These are phyloP conservation scores for Rubia balearica DNA, from an alignment of 305 asterid species.

Conservation along the genomic window DNA sequence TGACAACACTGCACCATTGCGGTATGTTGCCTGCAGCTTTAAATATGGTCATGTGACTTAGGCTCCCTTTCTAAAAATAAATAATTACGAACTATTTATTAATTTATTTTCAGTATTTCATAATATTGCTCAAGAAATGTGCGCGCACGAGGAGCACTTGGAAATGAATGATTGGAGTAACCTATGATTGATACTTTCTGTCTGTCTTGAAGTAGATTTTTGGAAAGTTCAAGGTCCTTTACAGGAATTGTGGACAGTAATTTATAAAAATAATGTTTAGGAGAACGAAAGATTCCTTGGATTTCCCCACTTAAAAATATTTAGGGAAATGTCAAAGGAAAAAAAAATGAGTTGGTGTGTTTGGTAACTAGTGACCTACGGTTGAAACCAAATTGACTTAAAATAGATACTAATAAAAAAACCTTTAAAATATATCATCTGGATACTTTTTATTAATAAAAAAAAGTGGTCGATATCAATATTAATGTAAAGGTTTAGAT, in stretches of 20 bases:
- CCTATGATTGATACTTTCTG: not conserved
- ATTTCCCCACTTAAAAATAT: not conserved
- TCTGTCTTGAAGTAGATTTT: not conserved
- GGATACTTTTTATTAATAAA: no score
- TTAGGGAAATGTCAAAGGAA: not conserved
- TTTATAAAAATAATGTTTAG: not conserved
- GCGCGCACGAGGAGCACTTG: not conserved
- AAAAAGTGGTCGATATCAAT: not conserved
- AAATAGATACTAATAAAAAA: not conserved
- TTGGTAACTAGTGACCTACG: not conserved
- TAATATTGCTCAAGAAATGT: not conserved
- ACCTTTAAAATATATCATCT: not conserved
- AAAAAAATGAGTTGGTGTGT: conserved; percentile 4
- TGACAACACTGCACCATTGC: no score
- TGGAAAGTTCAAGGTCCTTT: not conserved
- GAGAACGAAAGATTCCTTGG: conserved; percentile 3
- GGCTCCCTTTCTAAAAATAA: not conserved
- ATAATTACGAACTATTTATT: not conserved
- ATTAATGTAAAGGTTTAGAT: no score
- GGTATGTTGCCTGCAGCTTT: not conserved
- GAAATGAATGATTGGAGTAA: not conserved
- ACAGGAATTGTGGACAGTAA: no score
- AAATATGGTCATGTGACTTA: not conserved
- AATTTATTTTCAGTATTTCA: no score
- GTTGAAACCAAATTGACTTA: not conserved